A percentile compares a stretch with the other conserved stretches of the same genome.
Evolutionary conservation across 805 yeast genomes (phyloP).

Genomic region (Suhomyces prunicola): DNA sequence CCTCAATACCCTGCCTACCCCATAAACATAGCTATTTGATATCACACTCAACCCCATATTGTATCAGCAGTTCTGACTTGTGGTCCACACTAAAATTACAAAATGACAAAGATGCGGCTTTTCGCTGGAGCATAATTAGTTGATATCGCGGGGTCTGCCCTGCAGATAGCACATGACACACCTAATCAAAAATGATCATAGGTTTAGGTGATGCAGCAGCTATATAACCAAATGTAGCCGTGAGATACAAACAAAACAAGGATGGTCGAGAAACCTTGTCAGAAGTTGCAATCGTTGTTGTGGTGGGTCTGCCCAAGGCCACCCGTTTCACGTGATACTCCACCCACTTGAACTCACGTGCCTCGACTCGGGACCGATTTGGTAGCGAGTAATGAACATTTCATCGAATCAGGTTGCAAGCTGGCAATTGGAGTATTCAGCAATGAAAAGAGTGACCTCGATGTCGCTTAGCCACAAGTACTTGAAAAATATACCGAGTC

Average conservation of each 20-base stretch:
- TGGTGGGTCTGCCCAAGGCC: not conserved
- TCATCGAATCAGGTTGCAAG: not conserved
- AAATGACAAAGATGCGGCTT: not conserved
- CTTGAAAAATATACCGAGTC: not conserved
- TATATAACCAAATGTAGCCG: too few relatives aligned
- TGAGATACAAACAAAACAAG: too few relatives aligned
- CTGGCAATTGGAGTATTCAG: not conserved
- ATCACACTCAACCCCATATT: not conserved
- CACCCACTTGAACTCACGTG: not conserved
- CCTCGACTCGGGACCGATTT: not conserved
- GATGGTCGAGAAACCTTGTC: too few relatives aligned
- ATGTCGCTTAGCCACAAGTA: not conserved
- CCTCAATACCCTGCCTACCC: constrained; percentile 21
- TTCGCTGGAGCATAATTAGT: not conserved
- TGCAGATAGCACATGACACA: not conserved
- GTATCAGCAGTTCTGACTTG: not conserved
- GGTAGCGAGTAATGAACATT: not conserved
- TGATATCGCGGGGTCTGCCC: not conserved
- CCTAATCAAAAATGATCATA: not conserved
- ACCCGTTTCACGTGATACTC: not conserved
- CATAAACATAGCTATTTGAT: not conserved
- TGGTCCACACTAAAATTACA: not conserved
- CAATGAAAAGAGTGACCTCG: not conserved
- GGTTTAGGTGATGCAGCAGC: not conserved
- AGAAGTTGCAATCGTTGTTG: not conserved